Evolutionary conservation across 2,329 filamentous ascomycete species (phyloP), one percentile per base, ranked within the genome.

Genomic region (Ophiostoma sp.): DNA sequence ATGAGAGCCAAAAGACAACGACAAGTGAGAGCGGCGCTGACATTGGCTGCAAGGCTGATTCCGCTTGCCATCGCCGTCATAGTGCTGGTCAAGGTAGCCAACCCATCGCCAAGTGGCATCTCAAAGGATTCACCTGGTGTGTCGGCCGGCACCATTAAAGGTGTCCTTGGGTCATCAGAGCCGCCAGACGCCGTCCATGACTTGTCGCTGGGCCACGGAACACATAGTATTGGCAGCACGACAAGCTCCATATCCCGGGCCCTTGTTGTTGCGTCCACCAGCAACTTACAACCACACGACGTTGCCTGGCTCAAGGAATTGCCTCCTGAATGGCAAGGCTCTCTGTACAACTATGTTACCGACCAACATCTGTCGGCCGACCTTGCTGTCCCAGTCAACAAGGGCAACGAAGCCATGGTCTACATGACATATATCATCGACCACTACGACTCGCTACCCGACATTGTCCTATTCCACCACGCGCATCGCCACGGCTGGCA

Each of bases 351-450:
- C 57, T 62, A 62, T 20, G 27, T 62, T 27, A 62, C 57, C 13
- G 27, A 62, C 15, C 33, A 33, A 13, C 27, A 13, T 10, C 69
- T 71, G 11, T 70, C 65, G n/a, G 52, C 70, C 4, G 35, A 70
- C 1, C 73, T 76, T 2, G 71, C 74, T 54, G 75, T 76, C 2
- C 76, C 76, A 20, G 41, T 71, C 35, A 73, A 75, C 71, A 76
- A 75, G 76, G 87, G 87, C 62, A 83, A 86, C 74, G 87, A 89
- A 77, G 85, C 85, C 33, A 88, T 89, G 82, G 80, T 82, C 15
- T 89, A 89, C 76, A 79, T 89, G 67, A 85, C 85, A 62, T 89
- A 86, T 77, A 84, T 89, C 73, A 85, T 89, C 75, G 84, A 88
- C 74, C 81, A 87, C 76, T 89, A 89, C 77, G 80, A 86, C 68